These are phyloP conservation scores for Zymoseptoria ardabiliae DNA, from an alignment of 2,329 filamentous ascomycete genomes.

Conservation along the genomic window DNA sequence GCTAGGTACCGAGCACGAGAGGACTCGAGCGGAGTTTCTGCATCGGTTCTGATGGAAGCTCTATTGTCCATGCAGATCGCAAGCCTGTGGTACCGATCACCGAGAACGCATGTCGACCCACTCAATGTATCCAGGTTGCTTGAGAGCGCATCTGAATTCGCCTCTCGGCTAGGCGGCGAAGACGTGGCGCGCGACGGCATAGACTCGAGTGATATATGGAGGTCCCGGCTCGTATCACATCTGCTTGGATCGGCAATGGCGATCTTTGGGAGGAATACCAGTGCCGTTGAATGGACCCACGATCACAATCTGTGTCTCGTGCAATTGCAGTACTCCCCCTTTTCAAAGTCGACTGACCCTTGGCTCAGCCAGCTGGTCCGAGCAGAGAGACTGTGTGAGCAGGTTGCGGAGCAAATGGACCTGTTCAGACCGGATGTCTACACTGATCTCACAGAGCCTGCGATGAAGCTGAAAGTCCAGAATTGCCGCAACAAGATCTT, in stretches of 20 bases:
- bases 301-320: conserved; percentile 13
- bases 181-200: neutral
- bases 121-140: conserved; percentile 80
- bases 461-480: conserved; percentile 15
- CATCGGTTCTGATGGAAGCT: conserved; percentile 57
- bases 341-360: conserved; percentile 10
- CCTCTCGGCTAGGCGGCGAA: neutral
- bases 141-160: conserved; percentile 47
- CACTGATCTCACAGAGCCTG: conserved; percentile 15
- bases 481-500: conserved; percentile 18
- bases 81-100: conserved; percentile 74
- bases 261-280: conserved; percentile 11
- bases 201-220: conserved; percentile 8
- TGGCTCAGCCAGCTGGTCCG: conserved; percentile 22
- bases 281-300: conserved; percentile 6
- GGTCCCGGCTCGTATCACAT: conserved; percentile 18
- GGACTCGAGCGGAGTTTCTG: neutral
- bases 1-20: neutral
- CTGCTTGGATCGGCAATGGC: conserved; percentile 9
- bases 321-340: conserved; percentile 9
- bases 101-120: conserved; percentile 65
- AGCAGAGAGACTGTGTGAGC: conserved; percentile 19
- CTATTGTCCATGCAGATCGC: conserved; percentile 70
- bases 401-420: conserved; percentile 17
- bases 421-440: conserved; percentile 10